phyloP scores from a whole-genome alignment of 2,329 filamentous ascomycete species.

The Clarireedia monteithiana region DNA sequence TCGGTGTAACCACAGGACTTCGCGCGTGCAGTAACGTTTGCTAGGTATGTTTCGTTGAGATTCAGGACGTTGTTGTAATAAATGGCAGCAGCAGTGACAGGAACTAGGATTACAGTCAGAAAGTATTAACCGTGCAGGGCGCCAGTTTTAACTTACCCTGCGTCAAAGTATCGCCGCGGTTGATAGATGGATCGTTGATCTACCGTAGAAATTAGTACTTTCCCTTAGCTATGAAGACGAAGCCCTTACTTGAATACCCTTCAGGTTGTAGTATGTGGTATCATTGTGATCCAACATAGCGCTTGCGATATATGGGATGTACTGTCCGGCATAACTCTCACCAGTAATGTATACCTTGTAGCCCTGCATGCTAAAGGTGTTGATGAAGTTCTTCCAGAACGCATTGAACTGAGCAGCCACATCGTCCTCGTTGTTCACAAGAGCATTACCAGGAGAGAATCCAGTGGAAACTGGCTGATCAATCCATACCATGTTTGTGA shows the following conservation, averaged over 20 bases:
- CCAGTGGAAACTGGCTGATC: conserved; percentile 34
- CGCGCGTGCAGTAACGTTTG: conserved; percentile 36
- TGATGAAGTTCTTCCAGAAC: conserved; percentile 56
- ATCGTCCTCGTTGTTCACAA: conserved; percentile 43
- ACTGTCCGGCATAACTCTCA: conserved; percentile 51
- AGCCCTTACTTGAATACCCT: conserved; percentile 38
- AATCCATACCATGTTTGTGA: conserved; percentile 25
- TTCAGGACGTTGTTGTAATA: conserved; percentile 43
- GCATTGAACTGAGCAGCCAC: conserved; percentile 49
- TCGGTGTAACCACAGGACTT: conserved; percentile 45
- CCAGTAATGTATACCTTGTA: conserved; percentile 57
- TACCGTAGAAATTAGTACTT: not conserved
- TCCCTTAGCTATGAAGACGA: no score
- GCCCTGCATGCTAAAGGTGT: conserved; percentile 46
- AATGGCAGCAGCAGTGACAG: conserved; percentile 42
- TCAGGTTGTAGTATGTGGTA: conserved; percentile 49
- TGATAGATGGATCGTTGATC: conserved; percentile 52
- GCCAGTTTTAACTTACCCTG: conserved; percentile 11
- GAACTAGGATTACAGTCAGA: conserved; percentile 10
- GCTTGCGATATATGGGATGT: conserved; percentile 40
- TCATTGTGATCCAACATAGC: conserved; percentile 42
- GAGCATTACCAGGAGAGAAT: conserved; percentile 46
- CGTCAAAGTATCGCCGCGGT: conserved; percentile 26
- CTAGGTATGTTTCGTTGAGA: conserved; percentile 43
- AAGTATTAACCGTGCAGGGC: conserved; percentile 5